Base-by-base conservation (phyloP, 2,329 filamentous ascomycete species). In the Phaeosphaeriaceae sp. region DNA sequence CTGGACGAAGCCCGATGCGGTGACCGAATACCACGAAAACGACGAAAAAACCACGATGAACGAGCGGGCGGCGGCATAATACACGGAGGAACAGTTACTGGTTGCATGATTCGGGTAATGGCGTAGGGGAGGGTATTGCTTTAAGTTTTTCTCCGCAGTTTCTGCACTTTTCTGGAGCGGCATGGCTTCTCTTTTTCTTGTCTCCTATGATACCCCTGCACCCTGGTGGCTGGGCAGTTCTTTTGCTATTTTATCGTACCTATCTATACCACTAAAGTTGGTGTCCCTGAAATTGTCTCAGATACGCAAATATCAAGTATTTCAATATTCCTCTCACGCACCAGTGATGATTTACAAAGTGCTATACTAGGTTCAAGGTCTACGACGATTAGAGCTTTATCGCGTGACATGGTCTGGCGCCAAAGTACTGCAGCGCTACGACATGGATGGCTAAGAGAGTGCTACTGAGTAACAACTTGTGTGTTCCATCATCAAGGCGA, bases 121-220 rank as follows among this genome's bases (percentile, higher is more conserved):
- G 44, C 51, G 51, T 44, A 24, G 22, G 27, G 15, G 21, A 40
- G 19, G 27, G 9, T 20, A 17, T 48, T 47, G 44, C 22, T 6
- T 41, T 48, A n/a, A n/a, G 44, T 20, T n/a, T 15, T 22, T 45
- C 42, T 40, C 36, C 15, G 36, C 36, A n/a, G n/a, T n/a, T n/a
- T 40, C 4, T 15, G 36, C 36, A 40, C 22, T 19, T 48, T 42
- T n/a, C n/a, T 48, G 24, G 13, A 54, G 33, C 45, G 45, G 46
- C 36, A 49, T 54, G 15, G 33, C 41, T 42, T 22, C 22, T 27
- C 11, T 21, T 31, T 50, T 46, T 41, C 21, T 48, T 31, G 5
- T 51, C 24, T 54, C 53, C 24, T 50, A 54, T 48, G 53, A 54
- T 54, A 54, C 53, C 53, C 47, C 53, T 54, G 46, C 50, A 54